Base-by-base conservation (phyloP, 805 yeast genomes). In the Ogataea populi-albae region DNA sequence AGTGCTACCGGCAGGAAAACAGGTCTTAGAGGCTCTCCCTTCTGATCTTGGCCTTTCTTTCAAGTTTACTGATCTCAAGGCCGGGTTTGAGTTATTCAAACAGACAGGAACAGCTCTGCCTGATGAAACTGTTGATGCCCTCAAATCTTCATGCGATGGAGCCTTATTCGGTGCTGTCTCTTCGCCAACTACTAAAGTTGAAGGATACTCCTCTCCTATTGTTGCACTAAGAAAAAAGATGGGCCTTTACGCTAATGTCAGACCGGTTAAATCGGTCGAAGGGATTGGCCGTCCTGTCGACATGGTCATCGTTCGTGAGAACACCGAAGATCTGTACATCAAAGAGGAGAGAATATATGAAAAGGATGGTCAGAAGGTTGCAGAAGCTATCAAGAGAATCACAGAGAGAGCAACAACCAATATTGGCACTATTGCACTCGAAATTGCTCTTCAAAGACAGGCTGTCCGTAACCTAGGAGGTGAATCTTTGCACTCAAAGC, bases 101-200 rank as follows among this genome's bases (percentile, higher is more conserved):
- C 75, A 81, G 57, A 87, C 96, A n/a, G 98, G 98, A 34, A 81
- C 84, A 36, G 98, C 98, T 24, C 73, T 93, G 46, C 98, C 98
- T 16, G 95, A 89, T 32, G 86, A 79, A 53, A 93, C 98, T 16
- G 91, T 93, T 21, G 77, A 78, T 24, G 68, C 77, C 8, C 78
- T 93, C 61, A 73, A 81, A 57, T 67, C 71, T 21, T 81, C 83
- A 48, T 93, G 98, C 66, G 95, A 93, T 55, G 98, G 97, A 69
- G 98, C 98, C 14, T 72, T 93, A 37, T 93, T 93, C 55, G 98
- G 98, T 52, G 96, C 98, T 38, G 98, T 93, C 37, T 86, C 88
- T 31, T 88, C 97, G 14, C 98, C 98, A 49, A 73, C 95, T 29
- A 79, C 81, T 52, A 88, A 88, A 66, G 98, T 93, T 30, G 93